A percentile compares a stretch with the other conserved stretches of the same genome.
Evolutionary conservation across 768 basidiomycete species (phyloP).

Genomic region (Leccinum longicurvipes): DNA sequence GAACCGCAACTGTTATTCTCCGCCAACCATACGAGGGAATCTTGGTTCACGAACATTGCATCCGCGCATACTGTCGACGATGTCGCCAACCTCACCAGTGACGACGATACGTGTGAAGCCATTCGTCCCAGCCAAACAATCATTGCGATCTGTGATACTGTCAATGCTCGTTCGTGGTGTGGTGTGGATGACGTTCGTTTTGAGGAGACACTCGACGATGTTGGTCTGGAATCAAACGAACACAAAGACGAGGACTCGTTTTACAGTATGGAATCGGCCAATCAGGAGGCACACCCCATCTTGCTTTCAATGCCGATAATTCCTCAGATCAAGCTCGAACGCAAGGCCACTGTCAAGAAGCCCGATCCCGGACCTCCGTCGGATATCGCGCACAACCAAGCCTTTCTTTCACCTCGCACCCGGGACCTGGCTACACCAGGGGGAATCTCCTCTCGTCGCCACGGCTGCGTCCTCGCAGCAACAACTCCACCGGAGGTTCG

Average conservation of each 20-base stretch:
- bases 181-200: neutral
- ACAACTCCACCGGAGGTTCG: neutral
- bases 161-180: neutral
- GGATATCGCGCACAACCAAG: neutral
- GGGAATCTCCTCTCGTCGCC: slow-evolving; percentile 17
- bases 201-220: neutral
- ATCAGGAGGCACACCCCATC: slow-evolving; percentile 19
- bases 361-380: neutral
- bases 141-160: neutral
- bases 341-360: slow-evolving; percentile 23
- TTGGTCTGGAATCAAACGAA: neutral
- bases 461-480: slow-evolving; percentile 6
- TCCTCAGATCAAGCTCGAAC: slow-evolving; percentile 26
- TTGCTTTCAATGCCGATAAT: slow-evolving; percentile 29
- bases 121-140: slow-evolving; percentile 1
- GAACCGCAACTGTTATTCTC: slow-evolving; percentile 22
- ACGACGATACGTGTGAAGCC: neutral
- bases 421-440: slow-evolving; percentile 9
- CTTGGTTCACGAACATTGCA: slow-evolving; percentile 14
- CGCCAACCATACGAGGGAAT: slow-evolving; percentile 13
- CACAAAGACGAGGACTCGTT: slow-evolving; percentile 17
- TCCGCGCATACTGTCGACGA: slow-evolving; percentile 10
- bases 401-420: slow-evolving; percentile 22
- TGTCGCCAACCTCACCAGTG: slow-evolving; percentile 3
- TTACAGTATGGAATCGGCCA: slow-evolving; percentile 26